Conservation (phyloP, 257 asterid species). For the Thymus quinquecostatus region DNA sequence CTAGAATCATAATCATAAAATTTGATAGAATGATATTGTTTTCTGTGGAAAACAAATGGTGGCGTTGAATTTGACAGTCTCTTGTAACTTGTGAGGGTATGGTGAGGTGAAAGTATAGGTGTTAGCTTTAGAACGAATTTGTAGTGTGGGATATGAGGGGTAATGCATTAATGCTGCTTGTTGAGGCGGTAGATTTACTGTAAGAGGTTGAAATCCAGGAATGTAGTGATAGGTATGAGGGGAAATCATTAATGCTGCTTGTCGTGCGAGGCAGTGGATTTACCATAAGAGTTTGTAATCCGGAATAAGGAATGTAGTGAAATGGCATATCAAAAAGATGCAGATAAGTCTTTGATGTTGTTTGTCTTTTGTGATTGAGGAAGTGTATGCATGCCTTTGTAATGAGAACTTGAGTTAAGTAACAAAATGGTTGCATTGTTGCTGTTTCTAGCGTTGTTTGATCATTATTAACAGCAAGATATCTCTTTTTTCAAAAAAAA, state of each 20-base stretch:
- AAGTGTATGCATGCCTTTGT: not conserved
- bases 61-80: not conserved
- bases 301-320: constrained; percentile 7
- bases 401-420: not conserved
- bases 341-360: constrained; percentile 6
- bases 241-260: not conserved
- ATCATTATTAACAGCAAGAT: constrained; percentile 3
- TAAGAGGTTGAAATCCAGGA: not conserved
- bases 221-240: not conserved
- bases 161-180: not conserved
- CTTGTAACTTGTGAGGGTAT: not conserved
- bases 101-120: not conserved
- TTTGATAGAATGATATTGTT: not conserved
- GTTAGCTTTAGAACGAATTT: not conserved
- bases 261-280: not conserved
- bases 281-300: not conserved
- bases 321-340: not conserved
- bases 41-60: not conserved
- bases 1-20: not conserved
- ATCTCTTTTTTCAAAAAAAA: not conserved
- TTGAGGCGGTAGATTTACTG: not conserved
- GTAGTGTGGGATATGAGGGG: not conserved
- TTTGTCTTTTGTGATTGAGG: constrained; percentile 8
- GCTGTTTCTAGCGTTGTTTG: constrained; percentile 4
- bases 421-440: not conserved